A percentile compares a stretch with the other conserved stretches of the same genome.
Evolutionary conservation across 2,329 filamentous ascomycete species (phyloP).

Genomic region (Ceratocystis ficicola): DNA sequence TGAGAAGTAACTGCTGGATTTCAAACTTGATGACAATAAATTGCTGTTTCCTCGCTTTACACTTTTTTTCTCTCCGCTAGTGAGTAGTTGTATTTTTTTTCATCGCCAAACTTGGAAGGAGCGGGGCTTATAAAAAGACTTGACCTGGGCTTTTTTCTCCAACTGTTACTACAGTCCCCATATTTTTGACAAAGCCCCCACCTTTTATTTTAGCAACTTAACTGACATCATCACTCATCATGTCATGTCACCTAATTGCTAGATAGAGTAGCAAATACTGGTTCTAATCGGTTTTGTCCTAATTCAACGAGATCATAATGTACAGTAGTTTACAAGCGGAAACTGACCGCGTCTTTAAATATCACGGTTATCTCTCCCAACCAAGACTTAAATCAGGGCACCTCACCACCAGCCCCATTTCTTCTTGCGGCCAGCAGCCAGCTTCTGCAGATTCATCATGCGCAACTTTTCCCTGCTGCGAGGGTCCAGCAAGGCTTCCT

Average conservation of each 20-base stretch:
- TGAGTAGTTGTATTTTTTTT: slow-evolving; percentile 5
- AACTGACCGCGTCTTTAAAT: neutral
- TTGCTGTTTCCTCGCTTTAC: neutral
- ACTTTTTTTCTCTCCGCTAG: slow-evolving; percentile 5
- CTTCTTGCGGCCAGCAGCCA: slow-evolving; percentile 28
- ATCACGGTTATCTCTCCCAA: neutral
- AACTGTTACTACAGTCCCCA: neutral
- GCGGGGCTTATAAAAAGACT: slow-evolving; percentile 8
- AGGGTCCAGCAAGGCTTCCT: slow-evolving; percentile 41
- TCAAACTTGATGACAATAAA: neutral
- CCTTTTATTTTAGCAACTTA: slow-evolving; percentile 3
- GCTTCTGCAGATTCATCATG: slow-evolving; percentile 40
- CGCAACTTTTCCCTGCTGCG: slow-evolving; percentile 44
- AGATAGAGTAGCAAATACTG: neutral
- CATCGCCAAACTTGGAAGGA: slow-evolving; percentile 18
- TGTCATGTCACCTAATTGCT: too few relatives aligned
- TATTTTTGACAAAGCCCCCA: neutral
- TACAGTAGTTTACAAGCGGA: slow-evolving; percentile 21
- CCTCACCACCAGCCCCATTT: slow-evolving; percentile 26
- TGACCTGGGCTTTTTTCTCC: neutral
- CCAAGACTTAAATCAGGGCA: neutral
- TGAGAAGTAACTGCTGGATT: slow-evolving; percentile 3
- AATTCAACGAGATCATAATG: slow-evolving; percentile 1
- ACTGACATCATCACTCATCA: neutral
- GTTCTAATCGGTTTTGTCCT: neutral